A percentile compares a stretch with the other conserved stretches of the same genome.
phyloP scores from a whole-genome alignment of 2,329 filamentous ascomycete species.

The Trichophyton verrucosum region DNA sequence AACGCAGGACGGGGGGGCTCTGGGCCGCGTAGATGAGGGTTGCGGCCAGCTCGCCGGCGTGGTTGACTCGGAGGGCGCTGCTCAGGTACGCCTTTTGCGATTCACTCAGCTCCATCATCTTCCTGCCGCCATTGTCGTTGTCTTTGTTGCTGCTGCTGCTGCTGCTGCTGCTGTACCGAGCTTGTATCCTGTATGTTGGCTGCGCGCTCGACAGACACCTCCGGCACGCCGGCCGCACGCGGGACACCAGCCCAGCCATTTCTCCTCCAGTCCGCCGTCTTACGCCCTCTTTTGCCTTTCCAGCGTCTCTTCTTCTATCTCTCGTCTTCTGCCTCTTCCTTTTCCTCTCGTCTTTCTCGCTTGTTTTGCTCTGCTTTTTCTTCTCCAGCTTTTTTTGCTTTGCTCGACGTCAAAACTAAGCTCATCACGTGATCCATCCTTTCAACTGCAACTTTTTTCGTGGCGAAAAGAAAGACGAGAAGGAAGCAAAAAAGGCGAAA shows the following conservation, averaged over 20 bases:
- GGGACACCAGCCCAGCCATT: not conserved
- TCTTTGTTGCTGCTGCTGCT: slow-evolving; percentile 6
- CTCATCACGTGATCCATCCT: not conserved
- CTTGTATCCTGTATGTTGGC: not conserved
- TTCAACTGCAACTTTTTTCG: slow-evolving; percentile 13
- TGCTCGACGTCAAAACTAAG: not conserved
- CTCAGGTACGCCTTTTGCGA: slow-evolving; percentile 64
- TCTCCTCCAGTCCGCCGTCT: not conserved
- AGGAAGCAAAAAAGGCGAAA: not conserved
- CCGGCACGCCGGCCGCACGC: slow-evolving; percentile 1
- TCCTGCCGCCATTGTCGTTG: slow-evolving; percentile 7
- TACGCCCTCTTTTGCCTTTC: no score
- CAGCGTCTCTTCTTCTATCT: not conserved
- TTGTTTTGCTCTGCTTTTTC: not conserved
- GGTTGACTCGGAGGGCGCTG: slow-evolving; percentile 81
- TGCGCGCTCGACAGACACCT: slow-evolving; percentile 5
- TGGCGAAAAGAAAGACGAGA: not conserved
- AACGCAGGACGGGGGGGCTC: slow-evolving; percentile 63
- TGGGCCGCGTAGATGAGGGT: slow-evolving; percentile 89
- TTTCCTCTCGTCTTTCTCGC: not conserved
- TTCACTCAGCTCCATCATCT: slow-evolving; percentile 48
- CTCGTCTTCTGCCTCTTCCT: not conserved
- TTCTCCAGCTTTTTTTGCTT: not conserved
- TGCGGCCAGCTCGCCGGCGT: slow-evolving; percentile 93
- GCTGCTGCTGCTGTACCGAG: slow-evolving; percentile 13